phyloP scores from a whole-genome alignment of 139 green algal genomes.

The Micractinium conductrix region DNA sequence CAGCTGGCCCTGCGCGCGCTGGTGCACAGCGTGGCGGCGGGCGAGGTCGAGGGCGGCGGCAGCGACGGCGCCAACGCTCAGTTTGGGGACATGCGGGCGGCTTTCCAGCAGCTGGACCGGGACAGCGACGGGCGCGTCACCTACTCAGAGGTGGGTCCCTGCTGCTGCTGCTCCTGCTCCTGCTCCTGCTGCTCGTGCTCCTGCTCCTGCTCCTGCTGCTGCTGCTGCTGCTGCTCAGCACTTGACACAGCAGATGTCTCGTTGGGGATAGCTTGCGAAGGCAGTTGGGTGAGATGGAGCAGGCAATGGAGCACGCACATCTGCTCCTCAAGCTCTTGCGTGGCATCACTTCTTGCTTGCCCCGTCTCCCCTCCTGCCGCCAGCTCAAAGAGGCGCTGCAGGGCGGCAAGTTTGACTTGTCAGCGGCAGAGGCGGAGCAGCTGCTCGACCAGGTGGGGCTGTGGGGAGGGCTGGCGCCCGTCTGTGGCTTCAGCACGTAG shows the following conservation, averaged over 20 bases:
- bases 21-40: constrained; percentile 17
- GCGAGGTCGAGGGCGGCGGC: too few species aligned
- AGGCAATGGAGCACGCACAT: too few species aligned
- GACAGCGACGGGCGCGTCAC: constrained; percentile 37
- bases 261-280: background rate
- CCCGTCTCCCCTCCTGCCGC: constrained; percentile 1
- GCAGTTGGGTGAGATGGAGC: background rate
- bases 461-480: constrained; percentile 3
- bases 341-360: too few species aligned
- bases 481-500: too few species aligned
- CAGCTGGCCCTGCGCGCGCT: background rate
- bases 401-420: constrained; percentile 65
- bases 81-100: constrained; percentile 47
- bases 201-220: background rate
- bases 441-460: constrained; percentile 42
- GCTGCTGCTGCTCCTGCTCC: too few species aligned
- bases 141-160: constrained; percentile 42
- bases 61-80: too few species aligned
- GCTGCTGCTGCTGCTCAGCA: too few species aligned
- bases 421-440: constrained; percentile 52
- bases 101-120: constrained; percentile 56
- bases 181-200: too few species aligned
- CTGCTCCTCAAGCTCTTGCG: too few species aligned
- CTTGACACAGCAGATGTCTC: background rate
- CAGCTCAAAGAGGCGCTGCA: constrained; percentile 48